Evolutionary conservation across 176 grass and related monocot genomes (phyloP).

Genomic region (Avena sativa): DNA sequence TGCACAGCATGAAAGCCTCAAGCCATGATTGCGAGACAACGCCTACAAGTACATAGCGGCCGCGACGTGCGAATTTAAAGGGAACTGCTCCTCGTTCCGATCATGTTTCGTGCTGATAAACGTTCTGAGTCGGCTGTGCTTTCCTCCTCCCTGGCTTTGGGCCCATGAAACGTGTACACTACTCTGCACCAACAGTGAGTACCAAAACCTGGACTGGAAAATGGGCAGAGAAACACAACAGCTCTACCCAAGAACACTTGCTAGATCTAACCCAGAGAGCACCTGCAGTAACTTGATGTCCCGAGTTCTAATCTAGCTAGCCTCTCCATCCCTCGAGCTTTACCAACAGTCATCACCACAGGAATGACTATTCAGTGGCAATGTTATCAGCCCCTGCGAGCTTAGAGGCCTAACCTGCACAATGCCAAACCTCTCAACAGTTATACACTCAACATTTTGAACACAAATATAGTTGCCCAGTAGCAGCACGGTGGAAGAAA

Average conservation of each 20-base stretch:
- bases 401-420: conserved; percentile 43
- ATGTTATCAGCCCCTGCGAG: not conserved
- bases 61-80: not conserved
- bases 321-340: conserved; percentile 9
- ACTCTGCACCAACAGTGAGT: conserved; percentile 23
- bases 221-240: conserved; percentile 6
- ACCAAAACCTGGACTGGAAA: conserved; percentile 37
- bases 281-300: not conserved
- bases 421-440: conserved; percentile 8
- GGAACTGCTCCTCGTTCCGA: not conserved
- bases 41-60: not conserved
- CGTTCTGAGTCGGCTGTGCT: not conserved
- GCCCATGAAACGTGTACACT: conserved; percentile 20
- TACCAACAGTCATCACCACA: not conserved
- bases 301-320: too few relatives aligned
- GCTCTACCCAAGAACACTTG: not conserved
- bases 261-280: conserved; percentile 22
- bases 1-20: not conserved
- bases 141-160: not conserved
- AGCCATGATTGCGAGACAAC: conserved; percentile 24
- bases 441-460: not conserved
- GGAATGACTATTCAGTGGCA: not conserved
- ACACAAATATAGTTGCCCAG: conserved; percentile 1
- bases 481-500: conserved; percentile 5
- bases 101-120: not conserved